Conservation (phyloP, 495 filamentous ascomycete genomes). For the Lindgomyces ingoldianus region DNA sequence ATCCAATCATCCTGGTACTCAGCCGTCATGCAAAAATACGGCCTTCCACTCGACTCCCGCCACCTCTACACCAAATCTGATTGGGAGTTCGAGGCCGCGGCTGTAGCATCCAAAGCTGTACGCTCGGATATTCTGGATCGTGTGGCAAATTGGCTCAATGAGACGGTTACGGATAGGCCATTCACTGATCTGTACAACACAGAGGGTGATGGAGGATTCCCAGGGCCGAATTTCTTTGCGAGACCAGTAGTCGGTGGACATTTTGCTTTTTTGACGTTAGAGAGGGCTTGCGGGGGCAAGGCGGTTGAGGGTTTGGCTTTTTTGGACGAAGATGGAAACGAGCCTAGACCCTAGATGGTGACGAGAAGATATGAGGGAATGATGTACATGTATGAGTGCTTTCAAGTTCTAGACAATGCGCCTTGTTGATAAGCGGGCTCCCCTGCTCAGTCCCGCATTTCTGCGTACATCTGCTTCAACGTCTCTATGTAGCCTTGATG, state of each 20-base stretch:
- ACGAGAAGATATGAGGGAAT: no score
- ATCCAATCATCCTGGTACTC: conserved; percentile 46
- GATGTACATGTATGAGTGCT: no score
- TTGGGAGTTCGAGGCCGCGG: conserved; percentile 49
- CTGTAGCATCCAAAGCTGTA: conserved; percentile 41
- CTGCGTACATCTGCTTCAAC: no score
- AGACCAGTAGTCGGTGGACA: conserved; percentile 48
- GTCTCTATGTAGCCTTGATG: no score
- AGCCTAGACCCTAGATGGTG: no score
- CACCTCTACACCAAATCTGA: conserved; percentile 51
- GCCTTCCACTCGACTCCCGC: conserved; percentile 48
- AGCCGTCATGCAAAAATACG: conserved; percentile 47
- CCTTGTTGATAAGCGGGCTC: no score
- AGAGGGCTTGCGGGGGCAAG: conserved; percentile 45
- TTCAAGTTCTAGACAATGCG: no score
- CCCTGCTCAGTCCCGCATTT: no score
- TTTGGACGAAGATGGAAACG: no score
- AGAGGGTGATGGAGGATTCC: conserved; percentile 46
- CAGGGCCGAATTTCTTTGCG: conserved; percentile 44
- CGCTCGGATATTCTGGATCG: conserved; percentile 43
- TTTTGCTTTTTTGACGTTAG: conserved; percentile 48
- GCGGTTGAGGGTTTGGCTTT: no score
- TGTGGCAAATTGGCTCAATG: conserved; percentile 47
- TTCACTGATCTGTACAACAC: conserved; percentile 49
- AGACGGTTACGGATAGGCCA: conserved; percentile 45